Conservation (phyloP, 2,329 filamentous ascomycete genomes). For the Aspergillus glaucus region DNA sequence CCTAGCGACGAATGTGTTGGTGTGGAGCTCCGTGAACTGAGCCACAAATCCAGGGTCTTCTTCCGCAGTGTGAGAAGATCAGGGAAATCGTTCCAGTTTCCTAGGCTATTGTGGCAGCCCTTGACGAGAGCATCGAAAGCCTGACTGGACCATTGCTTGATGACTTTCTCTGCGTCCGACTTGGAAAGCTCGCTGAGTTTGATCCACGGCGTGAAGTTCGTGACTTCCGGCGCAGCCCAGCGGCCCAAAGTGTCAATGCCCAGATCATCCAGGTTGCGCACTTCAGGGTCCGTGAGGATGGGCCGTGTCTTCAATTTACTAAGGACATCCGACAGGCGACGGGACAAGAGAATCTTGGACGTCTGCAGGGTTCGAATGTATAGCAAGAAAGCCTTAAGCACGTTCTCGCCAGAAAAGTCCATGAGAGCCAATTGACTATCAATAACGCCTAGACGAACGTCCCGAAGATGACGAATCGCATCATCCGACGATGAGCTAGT, state of each 20-base stretch:
- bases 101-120: constrained; percentile 57
- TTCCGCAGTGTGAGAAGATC: constrained; percentile 64
- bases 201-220: constrained; percentile 80
- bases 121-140: constrained; percentile 55
- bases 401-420: constrained; percentile 44
- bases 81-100: constrained; percentile 58
- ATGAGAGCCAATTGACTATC: constrained; percentile 53
- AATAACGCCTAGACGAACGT: constrained; percentile 65
- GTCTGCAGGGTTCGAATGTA: constrained; percentile 73
- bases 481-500: constrained; percentile 75
- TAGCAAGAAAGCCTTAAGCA: constrained; percentile 62
- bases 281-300: constrained; percentile 63
- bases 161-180: constrained; percentile 53
- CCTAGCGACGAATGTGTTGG: constrained; percentile 46
- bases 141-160: constrained; percentile 58
- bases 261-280: constrained; percentile 62
- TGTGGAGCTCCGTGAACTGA: constrained; percentile 61
- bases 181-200: constrained; percentile 69
- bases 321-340: constrained; percentile 64
- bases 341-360: constrained; percentile 69
- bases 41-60: constrained; percentile 67
- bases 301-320: constrained; percentile 61
- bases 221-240: constrained; percentile 78
- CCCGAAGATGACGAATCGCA: constrained; percentile 70
- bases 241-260: constrained; percentile 69